Evolutionary conservation across 176 grass and related monocot genomes (phyloP), one percentile per base, ranked within the genome.

Genomic region (Aechmea fasciata): DNA sequence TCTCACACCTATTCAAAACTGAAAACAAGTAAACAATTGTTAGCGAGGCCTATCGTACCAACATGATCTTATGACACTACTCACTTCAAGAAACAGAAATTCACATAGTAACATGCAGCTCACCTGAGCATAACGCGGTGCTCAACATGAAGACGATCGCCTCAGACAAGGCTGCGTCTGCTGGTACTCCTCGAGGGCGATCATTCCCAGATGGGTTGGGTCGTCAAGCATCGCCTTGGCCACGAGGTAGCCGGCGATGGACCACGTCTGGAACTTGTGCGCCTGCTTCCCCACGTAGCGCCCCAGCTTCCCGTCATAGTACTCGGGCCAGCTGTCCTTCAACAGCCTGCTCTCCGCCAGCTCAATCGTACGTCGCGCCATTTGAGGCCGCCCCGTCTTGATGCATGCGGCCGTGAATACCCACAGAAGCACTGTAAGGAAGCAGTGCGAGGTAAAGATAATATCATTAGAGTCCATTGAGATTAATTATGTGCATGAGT

Each of bases 191-290:
- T 75, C 63, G 20, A 83, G 75, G 11, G 63, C 23, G 66, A 87
- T 20, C 75, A 66, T 65, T n/a, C 79, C 66, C 28, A 87, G 71
- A 33, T 71, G 69, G 23, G 76, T 64, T 23, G 84, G 80, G 67
- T 82, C 76, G 53, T 87, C 76, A 11, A 83, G 71, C 12, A 87
- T 71, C 80, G 79, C 68, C 71, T 83, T 79, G 51, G 80, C 79
- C 19, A 83, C 84, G 8, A 87, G 76, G 84, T 87, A 83, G 3
- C 84, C 80, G 2, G 84, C 84, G 17, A 83, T 2, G 0, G 84
- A 87, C 84, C 84, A 87, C 0, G 84, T 87, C 79, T 87, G 84
- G 75, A 68, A 79, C 79, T 75, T 87, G 70, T 75, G 84, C 14
- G 84, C 80, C 67, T 87, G 84, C 79, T 87, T 87, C 14, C 84